Conservation (phyloP, 257 asterid genomes). For the Nicotiana tabacum region DNA sequence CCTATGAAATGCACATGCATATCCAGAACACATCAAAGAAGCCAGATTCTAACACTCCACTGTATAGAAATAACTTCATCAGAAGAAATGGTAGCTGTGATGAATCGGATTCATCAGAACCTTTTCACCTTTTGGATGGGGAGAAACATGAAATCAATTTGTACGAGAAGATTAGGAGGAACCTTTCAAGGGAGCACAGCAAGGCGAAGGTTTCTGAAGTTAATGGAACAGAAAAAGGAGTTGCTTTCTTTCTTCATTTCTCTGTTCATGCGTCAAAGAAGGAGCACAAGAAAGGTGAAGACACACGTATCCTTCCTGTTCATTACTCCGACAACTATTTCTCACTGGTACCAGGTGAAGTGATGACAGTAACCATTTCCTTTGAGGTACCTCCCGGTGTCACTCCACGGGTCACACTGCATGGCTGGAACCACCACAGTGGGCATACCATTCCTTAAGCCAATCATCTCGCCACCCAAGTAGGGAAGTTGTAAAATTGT, state of each 20-base stretch:
- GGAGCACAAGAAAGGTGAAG: conserved; percentile 39
- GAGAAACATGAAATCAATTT: conserved; percentile 28
- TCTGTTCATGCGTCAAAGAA: conserved; percentile 62
- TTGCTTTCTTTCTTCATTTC: conserved; percentile 78
- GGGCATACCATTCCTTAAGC: conserved; percentile 32
- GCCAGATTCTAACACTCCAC: conserved; percentile 34
- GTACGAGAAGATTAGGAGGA: conserved; percentile 35
- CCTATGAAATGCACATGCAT: conserved; percentile 59
- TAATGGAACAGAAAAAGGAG: conserved; percentile 59
- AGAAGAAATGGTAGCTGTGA: neutral
- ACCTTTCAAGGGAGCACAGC: conserved; percentile 20
- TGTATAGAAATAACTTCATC: conserved; percentile 25
- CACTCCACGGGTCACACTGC: conserved; percentile 48
- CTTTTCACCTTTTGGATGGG: neutral
- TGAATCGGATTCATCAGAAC: conserved; percentile 15
- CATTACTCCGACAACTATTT: conserved; percentile 94
- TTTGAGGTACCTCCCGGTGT: conserved; percentile 65
- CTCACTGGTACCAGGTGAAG: conserved; percentile 92
- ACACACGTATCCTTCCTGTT: conserved; percentile 77
- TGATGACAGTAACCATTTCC: conserved; percentile 48
- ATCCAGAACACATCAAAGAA: conserved; percentile 60
- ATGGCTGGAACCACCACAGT: conserved; percentile 65
- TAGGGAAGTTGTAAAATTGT: neutral
- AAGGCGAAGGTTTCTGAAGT: conserved; percentile 36
- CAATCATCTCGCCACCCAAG: neutral